Base-by-base conservation (phyloP, 768 basidiomycete genomes). In the Xerocomus potaroensis region DNA sequence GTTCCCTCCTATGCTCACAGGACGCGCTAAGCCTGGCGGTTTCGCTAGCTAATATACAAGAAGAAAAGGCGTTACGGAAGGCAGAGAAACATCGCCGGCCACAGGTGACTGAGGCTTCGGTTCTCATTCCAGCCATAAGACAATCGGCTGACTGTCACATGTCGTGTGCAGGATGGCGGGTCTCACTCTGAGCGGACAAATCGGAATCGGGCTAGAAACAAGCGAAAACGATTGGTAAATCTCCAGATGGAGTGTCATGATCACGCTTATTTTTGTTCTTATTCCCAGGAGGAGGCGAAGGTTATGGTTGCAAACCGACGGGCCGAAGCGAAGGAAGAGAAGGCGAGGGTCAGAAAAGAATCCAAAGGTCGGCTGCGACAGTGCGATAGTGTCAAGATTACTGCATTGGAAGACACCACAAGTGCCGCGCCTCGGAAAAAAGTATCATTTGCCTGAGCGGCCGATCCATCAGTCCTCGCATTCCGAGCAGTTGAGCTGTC, bases 1-100 rank as follows among this genome's bases (percentile, higher is more conserved):
- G 50, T 48, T 45, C 40, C 45, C 40, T 48, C 48, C 47, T 43
- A 50, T 45, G 32, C 39, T 36, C 45, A 46, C 52, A 79, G 79
- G 76, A 78, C 50, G 70, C 72, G 5, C 53, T 77, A 48, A 62
- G 61, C 41, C 60, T 80, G 11, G 79, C 78, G n/a, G 55, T 65
- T 49, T 70, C 70, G 30, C 76, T 80, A 58, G 72, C 64, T n/a
- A 58, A 58, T 27, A 57, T 51, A 14, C 72, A 77, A 49, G 78
- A 80, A 61, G 57, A 75, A 55, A 77, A 72, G 45, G 51, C 66
- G 6, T 58, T 62, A 41, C 63, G 53, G 8, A 77, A 69, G 56
- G 62, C 61, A 42, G 67, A 69, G 54, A 76, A 66, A 55, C 67
- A 63, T 52, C 72, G 67, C 38, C 66, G 63, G 51, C 47, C 62